Evolutionary conservation across 306 rosid species (phyloP).

Genomic region (Pterocarpus macrocarpus): DNA sequence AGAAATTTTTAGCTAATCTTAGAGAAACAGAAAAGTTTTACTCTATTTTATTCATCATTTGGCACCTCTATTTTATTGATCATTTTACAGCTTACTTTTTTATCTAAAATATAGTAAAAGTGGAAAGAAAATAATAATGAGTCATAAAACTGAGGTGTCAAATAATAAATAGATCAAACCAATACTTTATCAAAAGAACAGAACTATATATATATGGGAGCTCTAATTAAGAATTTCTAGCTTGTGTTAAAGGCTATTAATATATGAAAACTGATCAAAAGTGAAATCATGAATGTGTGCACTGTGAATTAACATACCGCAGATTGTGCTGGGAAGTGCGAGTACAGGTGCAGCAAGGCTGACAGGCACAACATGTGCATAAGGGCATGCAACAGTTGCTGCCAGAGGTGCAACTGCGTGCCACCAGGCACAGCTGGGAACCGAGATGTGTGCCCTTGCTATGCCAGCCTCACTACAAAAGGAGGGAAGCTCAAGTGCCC

Average conservation of each 20-base stretch:
- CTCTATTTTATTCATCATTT: too few species aligned
- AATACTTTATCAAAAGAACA: too few species aligned
- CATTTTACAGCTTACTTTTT: too few species aligned
- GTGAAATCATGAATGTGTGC: neutral
- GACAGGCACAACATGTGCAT: slow-evolving; percentile 40
- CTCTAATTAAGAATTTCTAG: too few species aligned
- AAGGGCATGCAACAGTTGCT: slow-evolving; percentile 57
- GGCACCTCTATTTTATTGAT: too few species aligned
- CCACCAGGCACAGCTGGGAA: slow-evolving; percentile 57
- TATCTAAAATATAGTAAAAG: too few species aligned
- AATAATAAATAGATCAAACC: too few species aligned
- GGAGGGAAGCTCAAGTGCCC: slow-evolving; percentile 59
- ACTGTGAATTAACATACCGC: neutral
- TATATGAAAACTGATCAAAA: neutral
- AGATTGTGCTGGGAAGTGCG: slow-evolving; percentile 51
- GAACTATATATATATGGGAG: too few species aligned
- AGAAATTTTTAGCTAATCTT: too few species aligned
- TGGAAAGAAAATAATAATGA: too few species aligned
- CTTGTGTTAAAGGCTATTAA: neutral
- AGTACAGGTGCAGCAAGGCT: slow-evolving; percentile 52
- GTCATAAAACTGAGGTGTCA: too few species aligned
- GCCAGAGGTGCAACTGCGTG: slow-evolving; percentile 54
- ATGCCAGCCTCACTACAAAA: slow-evolving; percentile 48
- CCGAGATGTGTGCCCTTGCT: slow-evolving; percentile 51
- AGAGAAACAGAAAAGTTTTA: too few species aligned